These are phyloP conservation scores for Mortierella sp. DNA, from an alignment of 371 early-diverging fungal species.

Conservation along the genomic window DNA sequence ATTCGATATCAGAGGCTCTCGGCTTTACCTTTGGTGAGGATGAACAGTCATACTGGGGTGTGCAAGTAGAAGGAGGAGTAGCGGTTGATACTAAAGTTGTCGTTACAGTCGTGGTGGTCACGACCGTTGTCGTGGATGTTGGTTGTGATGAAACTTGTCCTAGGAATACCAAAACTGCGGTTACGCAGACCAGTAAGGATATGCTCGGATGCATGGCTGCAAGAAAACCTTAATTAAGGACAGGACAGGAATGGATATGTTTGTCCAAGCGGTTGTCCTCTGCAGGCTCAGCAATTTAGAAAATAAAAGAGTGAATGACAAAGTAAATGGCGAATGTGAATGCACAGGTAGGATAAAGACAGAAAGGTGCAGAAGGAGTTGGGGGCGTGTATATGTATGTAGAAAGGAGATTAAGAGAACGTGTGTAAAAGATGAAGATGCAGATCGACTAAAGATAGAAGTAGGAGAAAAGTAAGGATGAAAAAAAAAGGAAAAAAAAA, in stretches of 20 bases:
- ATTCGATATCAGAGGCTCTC: neutral
- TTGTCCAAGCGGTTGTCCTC: too few species aligned
- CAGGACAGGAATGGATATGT: neutral
- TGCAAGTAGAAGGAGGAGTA: conserved; percentile 22
- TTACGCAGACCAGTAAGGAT: neutral
- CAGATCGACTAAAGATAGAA: neutral
- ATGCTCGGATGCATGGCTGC: neutral
- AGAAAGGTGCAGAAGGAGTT: neutral
- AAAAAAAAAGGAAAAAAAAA: neutral
- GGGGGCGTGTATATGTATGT: neutral
- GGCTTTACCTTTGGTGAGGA: conserved; percentile 34
- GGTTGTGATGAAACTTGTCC: neutral
- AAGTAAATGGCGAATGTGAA: conserved; percentile 1
- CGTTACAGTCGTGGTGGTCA: conserved; percentile 1
- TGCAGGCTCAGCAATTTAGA: neutral
- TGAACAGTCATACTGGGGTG: conserved; percentile 44
- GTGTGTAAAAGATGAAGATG: too few species aligned
- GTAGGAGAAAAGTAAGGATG: neutral
- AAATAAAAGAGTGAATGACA: conserved; percentile 3
- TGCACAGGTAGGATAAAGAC: neutral
- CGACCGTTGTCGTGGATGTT: neutral
- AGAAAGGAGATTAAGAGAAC: neutral
- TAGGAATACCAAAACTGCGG: neutral
- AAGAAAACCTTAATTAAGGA: neutral
- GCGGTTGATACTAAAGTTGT: conserved; percentile 10